Evolutionary conservation across 139 green algal genomes (phyloP).

Genomic region (Eudorina sp.): DNA sequence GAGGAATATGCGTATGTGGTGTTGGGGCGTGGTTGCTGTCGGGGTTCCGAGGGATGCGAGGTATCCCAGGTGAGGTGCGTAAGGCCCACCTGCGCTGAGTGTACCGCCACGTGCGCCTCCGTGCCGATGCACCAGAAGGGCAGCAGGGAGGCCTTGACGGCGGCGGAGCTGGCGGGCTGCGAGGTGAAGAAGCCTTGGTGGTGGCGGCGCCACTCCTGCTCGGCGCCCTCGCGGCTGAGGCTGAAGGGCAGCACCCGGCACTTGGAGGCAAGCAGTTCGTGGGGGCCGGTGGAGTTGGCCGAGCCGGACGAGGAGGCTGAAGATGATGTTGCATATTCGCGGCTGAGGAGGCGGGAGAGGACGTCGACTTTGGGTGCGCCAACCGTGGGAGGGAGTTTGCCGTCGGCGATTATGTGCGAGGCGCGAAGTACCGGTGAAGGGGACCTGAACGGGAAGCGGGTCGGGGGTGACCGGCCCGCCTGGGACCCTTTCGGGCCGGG

Average conservation of each 20-base stretch:
- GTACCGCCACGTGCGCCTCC: background rate
- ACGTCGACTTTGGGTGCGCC: too few relatives aligned
- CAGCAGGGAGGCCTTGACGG: constrained; percentile 7
- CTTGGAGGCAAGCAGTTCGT: constrained; percentile 13
- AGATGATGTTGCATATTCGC: background rate
- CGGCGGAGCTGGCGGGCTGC: background rate
- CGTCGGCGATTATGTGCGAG: too few relatives aligned
- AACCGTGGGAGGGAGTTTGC: too few relatives aligned
- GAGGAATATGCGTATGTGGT: too few relatives aligned
- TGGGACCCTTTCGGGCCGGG: background rate
- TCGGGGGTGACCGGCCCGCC: background rate
- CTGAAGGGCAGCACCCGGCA: constrained; percentile 43
- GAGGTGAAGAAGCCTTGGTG: constrained; percentile 22
- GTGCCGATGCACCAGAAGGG: constrained; percentile 41
- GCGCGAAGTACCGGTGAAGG: too few relatives aligned
- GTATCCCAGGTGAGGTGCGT: too few relatives aligned
- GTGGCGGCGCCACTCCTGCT: background rate
- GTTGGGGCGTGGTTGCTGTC: too few relatives aligned
- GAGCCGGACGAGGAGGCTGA: background rate
- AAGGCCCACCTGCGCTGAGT: constrained; percentile 45
- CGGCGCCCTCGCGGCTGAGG: background rate
- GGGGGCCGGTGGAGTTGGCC: background rate
- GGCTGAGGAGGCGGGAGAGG: background rate
- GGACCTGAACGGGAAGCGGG: background rate
- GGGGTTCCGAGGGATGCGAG: too few relatives aligned